Evolutionary conservation across 2,329 filamentous ascomycete species (phyloP).

Genomic region (Pseudodiploospora longispora): DNA sequence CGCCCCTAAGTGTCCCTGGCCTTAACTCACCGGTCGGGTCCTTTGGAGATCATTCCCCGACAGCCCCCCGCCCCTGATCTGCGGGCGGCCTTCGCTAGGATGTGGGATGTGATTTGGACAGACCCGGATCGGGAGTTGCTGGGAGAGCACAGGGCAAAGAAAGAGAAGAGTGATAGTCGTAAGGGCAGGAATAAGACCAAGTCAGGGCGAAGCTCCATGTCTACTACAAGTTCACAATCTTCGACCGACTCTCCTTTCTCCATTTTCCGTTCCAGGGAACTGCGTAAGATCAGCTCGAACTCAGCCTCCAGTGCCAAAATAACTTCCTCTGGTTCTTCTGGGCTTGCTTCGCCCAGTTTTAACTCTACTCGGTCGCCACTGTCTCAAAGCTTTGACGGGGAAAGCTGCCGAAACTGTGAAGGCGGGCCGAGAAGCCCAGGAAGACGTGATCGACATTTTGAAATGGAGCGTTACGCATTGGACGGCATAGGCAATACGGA

Average conservation of each 20-base stretch:
- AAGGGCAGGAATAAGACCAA: slow-evolving; percentile 14
- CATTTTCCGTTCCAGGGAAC: slow-evolving; percentile 34
- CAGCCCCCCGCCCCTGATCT: background rate
- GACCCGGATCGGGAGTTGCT: slow-evolving; percentile 46
- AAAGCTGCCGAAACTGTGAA: slow-evolving; percentile 18
- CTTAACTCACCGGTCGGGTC: background rate
- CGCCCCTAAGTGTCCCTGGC: background rate
- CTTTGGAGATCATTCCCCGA: background rate
- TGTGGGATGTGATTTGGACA: slow-evolving; percentile 55
- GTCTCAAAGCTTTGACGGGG: slow-evolving; percentile 16
- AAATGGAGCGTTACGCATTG: too few species aligned
- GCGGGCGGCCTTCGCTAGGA: slow-evolving; percentile 18
- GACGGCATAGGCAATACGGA: too few species aligned
- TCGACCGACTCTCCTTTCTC: slow-evolving; percentile 32
- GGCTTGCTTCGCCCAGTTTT: slow-evolving; percentile 17
- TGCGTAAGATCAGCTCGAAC: slow-evolving; percentile 13
- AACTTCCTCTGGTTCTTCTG: slow-evolving; percentile 14
- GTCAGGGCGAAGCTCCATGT: slow-evolving; percentile 27
- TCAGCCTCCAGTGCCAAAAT: slow-evolving; percentile 12
- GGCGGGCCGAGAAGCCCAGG: background rate
- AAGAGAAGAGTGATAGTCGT: slow-evolving; percentile 26
- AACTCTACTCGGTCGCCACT: slow-evolving; percentile 19
- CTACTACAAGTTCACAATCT: slow-evolving; percentile 36
- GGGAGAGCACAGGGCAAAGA: slow-evolving; percentile 43
- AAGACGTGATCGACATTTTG: too few species aligned